Conservation (phyloP, 2,329 filamentous ascomycete genomes). For the Aspergillus latus region DNA sequence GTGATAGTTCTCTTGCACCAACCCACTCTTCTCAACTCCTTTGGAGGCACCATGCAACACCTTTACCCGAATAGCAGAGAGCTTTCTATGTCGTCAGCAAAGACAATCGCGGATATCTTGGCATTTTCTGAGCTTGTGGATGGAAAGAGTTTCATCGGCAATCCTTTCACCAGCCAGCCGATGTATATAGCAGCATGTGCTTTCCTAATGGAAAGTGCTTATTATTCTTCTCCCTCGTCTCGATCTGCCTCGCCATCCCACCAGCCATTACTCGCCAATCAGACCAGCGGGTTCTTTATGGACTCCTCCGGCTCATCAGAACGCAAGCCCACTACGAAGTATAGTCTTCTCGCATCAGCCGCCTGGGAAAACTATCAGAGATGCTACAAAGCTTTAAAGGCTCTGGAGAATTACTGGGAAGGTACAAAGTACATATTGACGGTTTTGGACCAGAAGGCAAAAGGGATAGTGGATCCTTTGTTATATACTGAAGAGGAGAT, state of each 20-base stretch:
- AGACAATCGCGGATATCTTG: conserved; percentile 86
- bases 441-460: conserved; percentile 81
- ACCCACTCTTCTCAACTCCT: conserved; percentile 76
- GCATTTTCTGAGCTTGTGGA: conserved; percentile 84
- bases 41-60: conserved; percentile 67
- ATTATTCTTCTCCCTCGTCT: conserved; percentile 66
- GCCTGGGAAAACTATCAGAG: conserved; percentile 85
- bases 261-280: conserved; percentile 31
- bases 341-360: conserved; percentile 74
- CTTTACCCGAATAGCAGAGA: conserved; percentile 79
- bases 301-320: conserved; percentile 29
- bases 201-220: conserved; percentile 78
- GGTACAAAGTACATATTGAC: conserved; percentile 85
- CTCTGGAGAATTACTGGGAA: conserved; percentile 81
- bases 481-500: conserved; percentile 71
- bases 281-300: conserved; percentile 38
- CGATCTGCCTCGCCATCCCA: conserved; percentile 56
- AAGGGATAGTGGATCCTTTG: conserved; percentile 76
- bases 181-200: conserved; percentile 91
- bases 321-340: conserved; percentile 54
- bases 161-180: conserved; percentile 85
- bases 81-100: conserved; percentile 80
- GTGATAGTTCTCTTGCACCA: conserved; percentile 83
- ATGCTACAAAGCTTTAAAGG: conserved; percentile 79
- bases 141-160: conserved; percentile 80